Percentiles rank a stretch among this genome's conserved stretches.
These are phyloP conservation scores for Dillenia turbinata DNA, from an alignment of 164 flowering plant species.

Conservation along the genomic window DNA sequence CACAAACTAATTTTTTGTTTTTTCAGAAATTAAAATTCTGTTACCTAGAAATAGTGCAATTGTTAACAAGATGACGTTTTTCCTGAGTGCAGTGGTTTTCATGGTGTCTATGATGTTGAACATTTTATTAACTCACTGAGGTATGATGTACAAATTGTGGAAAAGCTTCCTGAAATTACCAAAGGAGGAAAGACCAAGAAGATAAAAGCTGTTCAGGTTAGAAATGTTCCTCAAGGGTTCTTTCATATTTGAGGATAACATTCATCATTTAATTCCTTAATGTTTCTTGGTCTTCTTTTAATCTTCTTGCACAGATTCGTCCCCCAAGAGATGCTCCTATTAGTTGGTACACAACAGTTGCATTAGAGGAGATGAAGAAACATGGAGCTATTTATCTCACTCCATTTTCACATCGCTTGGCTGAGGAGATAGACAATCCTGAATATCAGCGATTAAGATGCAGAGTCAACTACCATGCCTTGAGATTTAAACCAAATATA, in stretches of 20 bases:
- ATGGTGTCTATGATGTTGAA: slow-evolving; percentile 91
- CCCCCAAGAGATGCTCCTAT: slow-evolving; percentile 97
- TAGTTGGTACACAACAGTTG: slow-evolving; percentile 79
- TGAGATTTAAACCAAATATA: slow-evolving; percentile 81
- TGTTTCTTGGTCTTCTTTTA: not conserved
- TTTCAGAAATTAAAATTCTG: too few relatives aligned
- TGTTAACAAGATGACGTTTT: not conserved
- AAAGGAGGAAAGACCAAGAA: slow-evolving; percentile 80
- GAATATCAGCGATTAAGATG: slow-evolving; percentile 96
- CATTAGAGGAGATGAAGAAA: slow-evolving; percentile 84
- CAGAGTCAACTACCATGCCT: slow-evolving; percentile 95
- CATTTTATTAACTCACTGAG: slow-evolving; percentile 77
- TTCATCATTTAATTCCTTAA: not conserved
- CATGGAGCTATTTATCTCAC: slow-evolving; percentile 96
- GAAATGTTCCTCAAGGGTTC: not conserved
- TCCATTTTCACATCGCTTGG: slow-evolving; percentile 95
- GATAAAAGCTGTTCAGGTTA: slow-evolving; percentile 83
- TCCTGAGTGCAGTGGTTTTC: slow-evolving; percentile 67
- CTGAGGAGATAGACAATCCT: slow-evolving; percentile 91
- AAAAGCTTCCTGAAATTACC: slow-evolving; percentile 70
- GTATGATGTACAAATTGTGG: slow-evolving; percentile 78
- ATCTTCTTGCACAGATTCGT: slow-evolving; percentile 41
- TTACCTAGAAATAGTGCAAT: too few relatives aligned
- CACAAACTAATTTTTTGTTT: too few relatives aligned
- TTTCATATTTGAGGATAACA: not conserved